Evolutionary conservation across 306 rosid genomes (phyloP), one percentile per base, ranked within the genome.

Genomic region (Corylus avellana): DNA sequence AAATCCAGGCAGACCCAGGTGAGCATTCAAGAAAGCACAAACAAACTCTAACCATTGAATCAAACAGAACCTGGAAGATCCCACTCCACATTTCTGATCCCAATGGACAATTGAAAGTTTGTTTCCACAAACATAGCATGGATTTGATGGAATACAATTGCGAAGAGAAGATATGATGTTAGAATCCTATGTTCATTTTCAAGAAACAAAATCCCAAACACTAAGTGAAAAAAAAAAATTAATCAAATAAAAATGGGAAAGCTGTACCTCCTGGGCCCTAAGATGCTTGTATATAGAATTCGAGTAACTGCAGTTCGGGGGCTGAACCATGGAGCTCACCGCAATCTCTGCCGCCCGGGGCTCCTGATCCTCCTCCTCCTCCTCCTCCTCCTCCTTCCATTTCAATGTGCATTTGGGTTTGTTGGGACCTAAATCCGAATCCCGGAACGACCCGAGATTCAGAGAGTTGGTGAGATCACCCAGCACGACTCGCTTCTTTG

Each of bases 391-490:
- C 59, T 63, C 29, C 70, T 73, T 63, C 46, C 20, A 16, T 12
- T 4, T 13, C 39, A 14, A 4, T 18, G 62, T 46, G 2, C 22
- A 54, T 4, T 22, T n/a, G 4, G 70, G 79, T 16, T 73, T 74
- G 66, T 57, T n/a, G 42, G 49, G 64, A 29, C 47, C 53, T 14
- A 46, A 54, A 61, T 55, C 72, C 35, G 78, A 73, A 70, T 66
- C 29, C 68, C 32, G 86, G 22, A 3, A 55, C 56, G 79, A 25
- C 14, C 16, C 50, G 9, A 78, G 46, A 47, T 69, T 56, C 55
- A 44, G 57, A 51, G 84, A 79, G 79, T 86, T 82, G 47, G 86
- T 76, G 78, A 86, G 61, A 7, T 82, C 84, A 14, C 78, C 82
- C 27, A 86, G 68, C 14, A 62, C 78, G 35, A 62, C 80, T 77